Evolutionary conservation across 768 basidiomycete species (phyloP), one percentile per base, ranked within the genome.

Genomic region (Tubosaeta brunneosetosa): DNA sequence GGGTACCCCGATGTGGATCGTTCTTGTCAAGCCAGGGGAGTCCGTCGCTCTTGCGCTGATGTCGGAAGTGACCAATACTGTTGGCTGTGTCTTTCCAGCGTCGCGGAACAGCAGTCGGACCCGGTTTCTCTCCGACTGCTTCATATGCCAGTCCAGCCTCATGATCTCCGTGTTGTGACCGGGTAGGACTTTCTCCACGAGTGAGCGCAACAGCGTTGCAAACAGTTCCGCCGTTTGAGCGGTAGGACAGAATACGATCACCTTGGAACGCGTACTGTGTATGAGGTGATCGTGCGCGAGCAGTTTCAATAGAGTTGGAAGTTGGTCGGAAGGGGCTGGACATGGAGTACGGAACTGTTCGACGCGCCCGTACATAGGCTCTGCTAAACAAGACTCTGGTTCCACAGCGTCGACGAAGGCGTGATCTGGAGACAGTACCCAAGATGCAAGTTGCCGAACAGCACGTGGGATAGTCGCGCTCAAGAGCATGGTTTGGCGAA

Each of bases 401-500:
- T n/a, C n/a, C n/a, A n/a, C n/a, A n/a, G n/a, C n/a, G n/a, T n/a
- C n/a, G n/a, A n/a, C n/a, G n/a, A n/a, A n/a, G n/a, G n/a, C 72
- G 5, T 47, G 34, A 46, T 82, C 79, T 4, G 76, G 70, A 22
- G 82, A 72, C 12, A 95, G 71, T 19, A 80, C 75, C 17, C 74
- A 68, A 4, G 77, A 72, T 1, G 91, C 87, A 51, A 94, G 75
- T 61, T 88, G 80, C 40, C 80, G 82, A 55, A 97, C 86, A 4
- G 77, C 77, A 4, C 68, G 74, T 1, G 88, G 85, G 33, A 94
- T 83, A 3, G 92, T 94, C 22, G 94, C 93, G 13, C 89, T 91
- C 71, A 95, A 94, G 51, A 97, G 75, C 72, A 95, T 86, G 0
- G 93, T 95, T 64, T 94, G 93, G n/a, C 92, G 83, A 49, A 81